A percentile compares a stretch with the other conserved stretches of the same genome.
Evolutionary conservation across 2,329 filamentous ascomycete species (phyloP).

Genomic region (Fusarium ramigenum): DNA sequence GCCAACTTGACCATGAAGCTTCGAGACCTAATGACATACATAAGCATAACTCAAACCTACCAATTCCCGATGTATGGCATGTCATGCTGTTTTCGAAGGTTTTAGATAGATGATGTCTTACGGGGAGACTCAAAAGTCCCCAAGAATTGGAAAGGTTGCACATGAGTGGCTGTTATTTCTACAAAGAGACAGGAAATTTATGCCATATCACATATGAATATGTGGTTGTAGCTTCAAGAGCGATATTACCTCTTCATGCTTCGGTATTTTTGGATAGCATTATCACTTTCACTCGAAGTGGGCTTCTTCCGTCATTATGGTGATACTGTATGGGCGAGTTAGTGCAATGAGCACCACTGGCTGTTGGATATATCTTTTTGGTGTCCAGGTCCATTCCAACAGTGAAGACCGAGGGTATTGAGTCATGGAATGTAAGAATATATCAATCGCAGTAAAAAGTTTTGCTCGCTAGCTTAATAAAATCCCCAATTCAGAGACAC

Average conservation of each 20-base stretch:
- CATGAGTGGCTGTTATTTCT: constrained; percentile 78
- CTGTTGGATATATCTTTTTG: neutral
- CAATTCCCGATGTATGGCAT: constrained; percentile 66
- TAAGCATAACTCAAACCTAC: constrained; percentile 69
- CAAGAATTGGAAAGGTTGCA: constrained; percentile 70
- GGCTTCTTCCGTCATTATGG: constrained; percentile 77
- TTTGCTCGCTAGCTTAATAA: neutral
- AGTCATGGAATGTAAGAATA: neutral
- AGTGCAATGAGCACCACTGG: neutral
- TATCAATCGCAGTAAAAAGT: neutral
- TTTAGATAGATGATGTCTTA: neutral
- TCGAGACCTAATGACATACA: constrained; percentile 64
- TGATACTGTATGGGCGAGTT: constrained; percentile 44
- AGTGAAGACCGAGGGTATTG: neutral
- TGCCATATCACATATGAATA: constrained; percentile 63
- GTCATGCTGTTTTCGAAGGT: neutral
- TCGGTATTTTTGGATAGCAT: constrained; percentile 73
- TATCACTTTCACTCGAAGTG: constrained; percentile 71
- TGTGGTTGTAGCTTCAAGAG: constrained; percentile 42
- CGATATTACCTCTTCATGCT: constrained; percentile 67
- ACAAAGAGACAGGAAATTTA: constrained; percentile 73
- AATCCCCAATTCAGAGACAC: neutral
- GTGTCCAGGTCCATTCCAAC: neutral
- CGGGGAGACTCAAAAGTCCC: constrained; percentile 62
- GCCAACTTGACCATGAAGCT: constrained; percentile 66